Percentiles rank a stretch among this genome's conserved stretches.
phyloP scores from a whole-genome alignment of 805 yeast species.

The Sugiyamaella boreocaroliniensis region DNA sequence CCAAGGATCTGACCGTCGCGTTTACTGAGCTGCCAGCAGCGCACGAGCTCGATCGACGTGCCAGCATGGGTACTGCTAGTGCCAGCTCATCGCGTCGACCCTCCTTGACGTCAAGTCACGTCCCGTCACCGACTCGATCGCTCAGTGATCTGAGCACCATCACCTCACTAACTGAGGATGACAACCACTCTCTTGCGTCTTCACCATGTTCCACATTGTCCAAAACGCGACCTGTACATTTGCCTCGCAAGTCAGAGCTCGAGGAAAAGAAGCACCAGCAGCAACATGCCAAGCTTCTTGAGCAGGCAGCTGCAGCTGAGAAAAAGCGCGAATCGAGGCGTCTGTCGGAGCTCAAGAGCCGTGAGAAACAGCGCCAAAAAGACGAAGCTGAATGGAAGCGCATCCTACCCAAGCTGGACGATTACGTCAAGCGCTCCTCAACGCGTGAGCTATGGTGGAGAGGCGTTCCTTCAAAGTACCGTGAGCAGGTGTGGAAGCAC shows the following conservation, averaged over 20 bases:
- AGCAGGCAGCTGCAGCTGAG: constrained; percentile 31
- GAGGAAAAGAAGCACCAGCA: constrained; percentile 50
- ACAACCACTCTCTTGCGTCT: not conserved
- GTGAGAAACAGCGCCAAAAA: constrained; percentile 21
- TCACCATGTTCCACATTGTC: constrained; percentile 26
- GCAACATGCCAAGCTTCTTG: constrained; percentile 42
- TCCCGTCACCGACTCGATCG: not conserved
- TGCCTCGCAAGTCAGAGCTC: constrained; percentile 55
- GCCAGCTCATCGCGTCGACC: constrained; percentile 1
- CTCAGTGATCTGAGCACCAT: not conserved
- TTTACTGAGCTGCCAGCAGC: constrained; percentile 21
- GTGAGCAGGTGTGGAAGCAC: constrained; percentile 47
- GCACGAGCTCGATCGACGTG: constrained; percentile 1
- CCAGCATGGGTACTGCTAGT: not conserved
- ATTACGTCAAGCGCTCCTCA: constrained; percentile 32
- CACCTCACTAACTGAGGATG: not conserved
- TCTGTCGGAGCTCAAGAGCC: constrained; percentile 17
- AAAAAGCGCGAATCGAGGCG: constrained; percentile 28
- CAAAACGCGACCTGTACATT: constrained; percentile 53
- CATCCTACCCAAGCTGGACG: constrained; percentile 35
- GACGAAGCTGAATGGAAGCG: constrained; percentile 37
- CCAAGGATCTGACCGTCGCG: constrained; percentile 30
- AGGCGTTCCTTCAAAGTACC: constrained; percentile 42
- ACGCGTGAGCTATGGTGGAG: constrained; percentile 57
- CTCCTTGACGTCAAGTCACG: not conserved